These are phyloP conservation scores for Crepidotus variabilis DNA, from an alignment of 768 basidiomycete species.

Conservation along the genomic window DNA sequence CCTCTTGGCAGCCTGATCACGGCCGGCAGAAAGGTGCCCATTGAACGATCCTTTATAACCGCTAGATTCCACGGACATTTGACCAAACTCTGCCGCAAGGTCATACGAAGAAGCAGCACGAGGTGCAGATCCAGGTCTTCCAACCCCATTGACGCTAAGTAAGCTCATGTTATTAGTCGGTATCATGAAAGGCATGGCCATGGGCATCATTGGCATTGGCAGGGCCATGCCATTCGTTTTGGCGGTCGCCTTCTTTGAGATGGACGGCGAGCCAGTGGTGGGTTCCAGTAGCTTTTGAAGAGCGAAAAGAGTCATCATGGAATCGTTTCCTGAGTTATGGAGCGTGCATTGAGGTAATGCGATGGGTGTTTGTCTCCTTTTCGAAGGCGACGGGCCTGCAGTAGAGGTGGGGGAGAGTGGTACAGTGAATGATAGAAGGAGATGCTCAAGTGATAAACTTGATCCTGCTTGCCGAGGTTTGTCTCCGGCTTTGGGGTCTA, in stretches of 20 bases:
- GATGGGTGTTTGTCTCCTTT: constrained; percentile 16
- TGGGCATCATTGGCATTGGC: constrained; percentile 14
- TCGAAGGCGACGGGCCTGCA: background rate
- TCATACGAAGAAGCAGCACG: constrained; percentile 28
- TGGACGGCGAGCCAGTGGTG: constrained; percentile 32
- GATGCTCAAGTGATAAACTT: constrained; percentile 57
- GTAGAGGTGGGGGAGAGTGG: constrained; percentile 20
- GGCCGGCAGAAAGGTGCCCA: constrained; percentile 7
- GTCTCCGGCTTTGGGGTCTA: constrained; percentile 49
- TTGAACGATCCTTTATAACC: constrained; percentile 5
- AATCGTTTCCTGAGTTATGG: constrained; percentile 81
- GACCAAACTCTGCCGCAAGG: constrained; percentile 37
- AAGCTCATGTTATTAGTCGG: constrained; percentile 11
- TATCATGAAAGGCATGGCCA: constrained; percentile 16
- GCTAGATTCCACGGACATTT: constrained; percentile 24
- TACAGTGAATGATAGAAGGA: constrained; percentile 58
- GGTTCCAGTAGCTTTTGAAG: constrained; percentile 70
- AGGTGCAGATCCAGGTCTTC: constrained; percentile 7
- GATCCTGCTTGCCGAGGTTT: constrained; percentile 47
- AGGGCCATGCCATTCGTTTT: constrained; percentile 5
- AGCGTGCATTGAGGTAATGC: constrained; percentile 39
- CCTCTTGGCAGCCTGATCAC: constrained; percentile 12
- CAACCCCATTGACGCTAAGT: constrained; percentile 9
- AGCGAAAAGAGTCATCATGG: constrained; percentile 63
- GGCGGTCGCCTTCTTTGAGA: constrained; percentile 24